Evolutionary conservation across 805 yeast species (phyloP), one percentile per base, ranked within the genome.

Genomic region (Kregervanrija delftensis): DNA sequence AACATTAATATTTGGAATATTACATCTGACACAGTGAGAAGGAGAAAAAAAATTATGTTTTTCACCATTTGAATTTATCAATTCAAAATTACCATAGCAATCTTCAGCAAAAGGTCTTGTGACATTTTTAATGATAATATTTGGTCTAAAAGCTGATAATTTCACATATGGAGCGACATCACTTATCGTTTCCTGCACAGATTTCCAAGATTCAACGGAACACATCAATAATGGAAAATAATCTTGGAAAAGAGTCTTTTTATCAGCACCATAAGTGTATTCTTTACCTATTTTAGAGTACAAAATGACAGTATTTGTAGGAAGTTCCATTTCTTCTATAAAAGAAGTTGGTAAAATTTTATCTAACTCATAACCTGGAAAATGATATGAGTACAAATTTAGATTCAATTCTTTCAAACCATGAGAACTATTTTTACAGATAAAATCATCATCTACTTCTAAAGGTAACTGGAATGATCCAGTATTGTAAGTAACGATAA

Each of bases 11-110:
- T 61, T 63, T 5, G 64, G 65, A 37, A 59, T 44, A 2, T 55
- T 33, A 33, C 67, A 61, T 35, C 66, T 49, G 3, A 57, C 46
- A 44, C 66, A 61, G 43, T 59, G 61, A 42, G 55, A 48, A 11
- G 59, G 49, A 0, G 56, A 54, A 1, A 50, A 47, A 49, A 60
- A 59, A 11, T 37, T 36, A 32, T 46, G 48, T 34, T 53, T 44
- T 11, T 46, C 39, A 4, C 13, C 12, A 14, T 22, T 22, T 2
- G 31, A 22, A 15, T 34, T 30, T 3, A 56, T 37, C 11, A 59
- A 47, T 15, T 54, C 54, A 43, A 61, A 57, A 28, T 47, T 44
- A 35, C 45, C 44, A 53, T 60, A 61, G n/a, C 47, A 37, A 40
- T 62, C 66, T 33, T 57, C 61, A 10, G 45, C 59, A 38, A 56